Evolutionary conservation across 805 yeast genomes (phyloP), one percentile per base, ranked within the genome.

Genomic region (Kodamaea laetipori): DNA sequence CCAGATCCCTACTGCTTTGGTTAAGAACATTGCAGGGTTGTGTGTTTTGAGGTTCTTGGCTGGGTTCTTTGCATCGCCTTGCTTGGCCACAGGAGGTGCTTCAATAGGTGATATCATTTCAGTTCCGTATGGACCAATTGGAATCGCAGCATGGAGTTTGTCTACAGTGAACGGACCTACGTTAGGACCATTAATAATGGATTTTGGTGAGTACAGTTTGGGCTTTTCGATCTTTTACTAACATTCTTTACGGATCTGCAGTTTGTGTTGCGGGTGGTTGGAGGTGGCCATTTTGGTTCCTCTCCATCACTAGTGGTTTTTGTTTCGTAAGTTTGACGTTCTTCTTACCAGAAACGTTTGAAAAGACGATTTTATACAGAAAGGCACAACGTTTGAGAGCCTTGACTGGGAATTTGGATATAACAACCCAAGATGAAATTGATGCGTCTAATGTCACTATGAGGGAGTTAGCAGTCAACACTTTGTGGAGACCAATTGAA

Each of bases 251-350:
- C 23, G 84, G 85, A 9, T 55, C 50, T 37, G 70, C 73, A 4
- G 61, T 81, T 54, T 63, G 66, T 3, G 72, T 64, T n/a, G 59
- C 49, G 33, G 67, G 77, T 49, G 60, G 56, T 7, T 77, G 81
- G 81, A 69, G 81, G 54, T 78, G 76, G 74, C 60, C 74, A 7
- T 77, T 78, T 54, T 78, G 84, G 83, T 64, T 75, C 40, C 45
- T 75, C 53, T 49, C 69, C 43, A 70, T 73, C 46, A 49, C 73
- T 26, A 53, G 73, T 34, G 78, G 75, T 10, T 56, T 58, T 7
- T 47, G 66, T 4, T 56, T 71, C 7, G 28, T 74, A 0, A 8
- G 70, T 2, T 61, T 77, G 49, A 39, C 59, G 1, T 67, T 50
- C 41, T 33, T 47, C 41, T 65, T 77, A 32, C 81, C 82, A 4